Percentiles rank a stretch among this genome's conserved stretches.
Evolutionary conservation across 345 rosid genomes (phyloP).

Genomic region (Euphorbia peplus): DNA sequence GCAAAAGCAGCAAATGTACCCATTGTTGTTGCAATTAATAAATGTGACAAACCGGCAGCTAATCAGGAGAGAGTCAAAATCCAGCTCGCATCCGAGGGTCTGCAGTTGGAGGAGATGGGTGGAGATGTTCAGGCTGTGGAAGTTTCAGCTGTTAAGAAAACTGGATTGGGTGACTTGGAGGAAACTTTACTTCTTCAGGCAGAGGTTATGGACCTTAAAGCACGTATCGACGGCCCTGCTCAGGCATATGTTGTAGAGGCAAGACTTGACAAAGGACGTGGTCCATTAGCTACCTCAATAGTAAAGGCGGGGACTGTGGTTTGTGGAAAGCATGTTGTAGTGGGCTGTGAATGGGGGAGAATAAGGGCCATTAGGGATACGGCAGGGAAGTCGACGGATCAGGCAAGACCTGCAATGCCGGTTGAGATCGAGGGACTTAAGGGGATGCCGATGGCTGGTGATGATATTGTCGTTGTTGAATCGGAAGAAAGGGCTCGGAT

Average conservation of each 20-base stretch:
- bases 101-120: slow-evolving; percentile 86
- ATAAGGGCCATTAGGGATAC: slow-evolving; percentile 78
- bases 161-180: slow-evolving; percentile 76
- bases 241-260: slow-evolving; percentile 98
- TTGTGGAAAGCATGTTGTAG: slow-evolving; percentile 75
- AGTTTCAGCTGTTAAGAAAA: slow-evolving; percentile 72
- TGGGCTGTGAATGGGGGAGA: slow-evolving; percentile 89
- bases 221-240: slow-evolving; percentile 85
- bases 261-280: slow-evolving; percentile 84
- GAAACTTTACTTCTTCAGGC: slow-evolving; percentile 92
- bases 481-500: slow-evolving; percentile 89
- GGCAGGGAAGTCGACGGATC: slow-evolving; percentile 55
- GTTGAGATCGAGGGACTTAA: slow-evolving; percentile 90
- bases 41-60: slow-evolving; percentile 89
- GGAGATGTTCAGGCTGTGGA: slow-evolving; percentile 90
- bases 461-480: slow-evolving; percentile 81
- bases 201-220: slow-evolving; percentile 80
- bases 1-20: slow-evolving; percentile 89
- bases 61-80: slow-evolving; percentile 72
- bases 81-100: slow-evolving; percentile 84
- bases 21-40: slow-evolving; percentile 83
- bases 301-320: slow-evolving; percentile 84
- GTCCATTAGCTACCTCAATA: slow-evolving; percentile 83
- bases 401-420: slow-evolving; percentile 86
- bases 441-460: slow-evolving; percentile 97